Evolutionary conservation across 805 yeast species (phyloP).

Genomic region (Deakozyma indianensis): DNA sequence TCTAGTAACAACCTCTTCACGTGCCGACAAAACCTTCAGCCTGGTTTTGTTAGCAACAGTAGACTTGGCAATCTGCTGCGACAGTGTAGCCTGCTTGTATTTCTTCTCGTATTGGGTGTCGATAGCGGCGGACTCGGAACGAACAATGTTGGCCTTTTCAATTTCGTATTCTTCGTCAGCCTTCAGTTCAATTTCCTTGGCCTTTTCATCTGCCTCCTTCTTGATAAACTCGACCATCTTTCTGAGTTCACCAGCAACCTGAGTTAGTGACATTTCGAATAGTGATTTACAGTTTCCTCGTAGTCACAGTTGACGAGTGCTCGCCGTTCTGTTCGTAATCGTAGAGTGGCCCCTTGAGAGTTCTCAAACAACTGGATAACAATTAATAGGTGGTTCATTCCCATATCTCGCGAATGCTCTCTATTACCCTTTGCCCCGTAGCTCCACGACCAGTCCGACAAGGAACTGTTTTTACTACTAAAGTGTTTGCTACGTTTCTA

Average conservation of each 20-base stretch:
- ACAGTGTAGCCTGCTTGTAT: conserved; percentile 79
- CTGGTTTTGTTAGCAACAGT: conserved; percentile 93
- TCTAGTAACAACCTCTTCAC: conserved; percentile 63
- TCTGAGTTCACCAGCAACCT: conserved; percentile 90
- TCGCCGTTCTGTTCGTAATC: no score
- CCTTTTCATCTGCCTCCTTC: conserved; percentile 98
- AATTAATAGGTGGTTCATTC: no score
- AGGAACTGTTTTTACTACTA: no score
- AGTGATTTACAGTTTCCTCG: no score
- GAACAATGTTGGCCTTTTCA: conserved; percentile 89
- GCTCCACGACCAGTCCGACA: no score
- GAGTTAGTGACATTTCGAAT: no score
- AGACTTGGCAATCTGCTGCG: conserved; percentile 91
- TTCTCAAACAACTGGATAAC: no score
- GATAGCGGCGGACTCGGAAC: conserved; percentile 80
- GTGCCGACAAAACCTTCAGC: conserved; percentile 74
- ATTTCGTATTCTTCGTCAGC: conserved; percentile 98
- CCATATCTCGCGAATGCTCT: no score
- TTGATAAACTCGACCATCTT: conserved; percentile 98
- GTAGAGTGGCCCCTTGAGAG: no score
- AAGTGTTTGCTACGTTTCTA: no score
- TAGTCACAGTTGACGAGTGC: no score
- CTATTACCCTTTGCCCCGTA: no score
- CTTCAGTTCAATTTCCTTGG: conserved; percentile 86
- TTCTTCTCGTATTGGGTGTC: conserved; percentile 69